Evolutionary conservation across 352 stramenopile genomes (phyloP).

Genomic region (Bremia lactucae): DNA sequence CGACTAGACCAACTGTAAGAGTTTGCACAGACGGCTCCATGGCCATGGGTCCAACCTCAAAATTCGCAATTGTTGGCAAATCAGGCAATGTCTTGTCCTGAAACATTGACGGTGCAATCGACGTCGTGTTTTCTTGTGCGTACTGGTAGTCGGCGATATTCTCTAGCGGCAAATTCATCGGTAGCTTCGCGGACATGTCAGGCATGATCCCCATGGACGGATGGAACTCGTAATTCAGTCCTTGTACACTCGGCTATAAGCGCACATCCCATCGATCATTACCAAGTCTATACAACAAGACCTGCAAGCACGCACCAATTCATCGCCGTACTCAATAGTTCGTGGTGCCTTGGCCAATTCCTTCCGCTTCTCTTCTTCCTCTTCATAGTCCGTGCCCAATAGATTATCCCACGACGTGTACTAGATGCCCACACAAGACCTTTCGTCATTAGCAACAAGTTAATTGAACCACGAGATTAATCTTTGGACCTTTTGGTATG

Average conservation of each 20-base stretch:
- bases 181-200: conserved; percentile 62
- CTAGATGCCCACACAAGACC: conserved; percentile 20
- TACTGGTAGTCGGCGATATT: conserved; percentile 79
- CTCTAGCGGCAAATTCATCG: conserved; percentile 64
- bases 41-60: conserved; percentile 52
- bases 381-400: conserved; percentile 74
- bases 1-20: conserved; percentile 54
- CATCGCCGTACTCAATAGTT: conserved; percentile 72
- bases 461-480: neutral
- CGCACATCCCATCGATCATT: neutral
- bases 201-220: conserved; percentile 55
- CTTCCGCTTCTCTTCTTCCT: conserved; percentile 81
- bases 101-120: conserved; percentile 77
- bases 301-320: conserved; percentile 33
- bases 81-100: conserved; percentile 73
- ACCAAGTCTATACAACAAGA: neutral
- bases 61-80: conserved; percentile 46
- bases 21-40: conserved; percentile 45
- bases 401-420: conserved; percentile 86
- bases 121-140: conserved; percentile 43
- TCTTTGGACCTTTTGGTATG: conserved; percentile 66
- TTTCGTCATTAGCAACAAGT: neutral
- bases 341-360: conserved; percentile 66
- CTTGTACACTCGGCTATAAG: conserved; percentile 40
- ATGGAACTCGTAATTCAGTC: conserved; percentile 74